Base-by-base conservation (phyloP, 345 rosid species). In the Acer saccharum region DNA sequence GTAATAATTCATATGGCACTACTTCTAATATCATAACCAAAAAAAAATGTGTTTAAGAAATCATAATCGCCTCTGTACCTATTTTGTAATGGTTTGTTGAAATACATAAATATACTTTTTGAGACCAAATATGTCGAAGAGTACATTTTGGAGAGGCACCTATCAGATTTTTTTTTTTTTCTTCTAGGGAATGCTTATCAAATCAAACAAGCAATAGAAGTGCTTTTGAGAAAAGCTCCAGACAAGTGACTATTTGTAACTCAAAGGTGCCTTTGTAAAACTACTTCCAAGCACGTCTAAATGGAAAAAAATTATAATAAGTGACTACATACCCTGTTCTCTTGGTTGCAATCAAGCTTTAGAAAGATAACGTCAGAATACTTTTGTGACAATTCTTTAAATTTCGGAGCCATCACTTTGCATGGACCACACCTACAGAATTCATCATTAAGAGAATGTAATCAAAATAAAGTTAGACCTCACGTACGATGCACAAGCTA, bases 321-420 rank as follows among this genome's bases (percentile, higher is more conserved):
- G 0, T 4, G 65, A 35, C 23, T 66, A 66, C 64, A 20, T 27
- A 91, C 98, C 94, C 80, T 93, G 90, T 93, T 95, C 2, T 89
- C 95, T 85, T 90, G 89, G 88, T 92, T 93, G 89, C 98, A 95
- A 76, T 93, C 98, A 54, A 95, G 98, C 88, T 95, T 95, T 72
- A 95, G 87, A 71, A 95, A 95, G 65, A 95, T 90, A 73, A 90
- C 96, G 80, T 95, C 98, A 25, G 84, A 82, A 72, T 89, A 89
- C 78, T 93, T 90, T 86, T 90, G 73, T 0, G 98, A 90, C 79
- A 95, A 85, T 44, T 88, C 91, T 77, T 89, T 80, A 81, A 83
- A 93, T 78, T 90, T 93, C 6, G 98, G 98, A 74, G 97, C 98
- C 0, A 95, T 95, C 35, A 93, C 77, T 87, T 95, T 95, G 87